Evolutionary conservation across 495 filamentous ascomycete species (phyloP).

Genomic region (Aspergillus nidulans): DNA sequence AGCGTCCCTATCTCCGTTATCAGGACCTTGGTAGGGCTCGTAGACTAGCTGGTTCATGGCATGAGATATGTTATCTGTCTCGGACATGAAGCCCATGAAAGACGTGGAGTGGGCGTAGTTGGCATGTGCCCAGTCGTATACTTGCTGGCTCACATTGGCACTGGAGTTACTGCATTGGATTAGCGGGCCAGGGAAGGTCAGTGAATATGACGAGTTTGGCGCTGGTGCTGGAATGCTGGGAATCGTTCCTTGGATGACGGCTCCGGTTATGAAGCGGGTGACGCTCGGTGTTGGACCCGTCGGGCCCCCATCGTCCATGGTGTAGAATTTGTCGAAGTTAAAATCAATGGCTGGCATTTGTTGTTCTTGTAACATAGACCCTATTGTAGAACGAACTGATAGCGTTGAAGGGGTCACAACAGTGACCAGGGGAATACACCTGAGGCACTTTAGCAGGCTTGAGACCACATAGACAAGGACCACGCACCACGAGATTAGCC

Average conservation of each 20-base stretch:
- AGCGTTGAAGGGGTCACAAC: constrained; percentile 1
- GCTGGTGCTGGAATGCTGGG: neutral
- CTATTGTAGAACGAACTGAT: neutral
- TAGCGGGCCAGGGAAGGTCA: neutral
- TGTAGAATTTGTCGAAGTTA: neutral
- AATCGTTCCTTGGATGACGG: neutral
- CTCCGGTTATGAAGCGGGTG: neutral
- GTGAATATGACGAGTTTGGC: constrained; percentile 1
- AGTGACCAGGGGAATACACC: constrained; percentile 1
- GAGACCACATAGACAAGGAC: neutral
- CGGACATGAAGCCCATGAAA: neutral
- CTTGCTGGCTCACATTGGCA: neutral
- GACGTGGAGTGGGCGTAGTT: neutral
- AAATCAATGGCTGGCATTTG: neutral
- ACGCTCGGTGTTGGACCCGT: neutral
- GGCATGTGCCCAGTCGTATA: neutral
- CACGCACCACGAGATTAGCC: neutral
- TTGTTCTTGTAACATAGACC: neutral
- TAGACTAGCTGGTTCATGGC: neutral
- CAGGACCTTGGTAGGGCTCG: neutral
- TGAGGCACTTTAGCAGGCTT: neutral
- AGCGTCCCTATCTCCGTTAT: neutral
- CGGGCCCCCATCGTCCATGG: neutral
- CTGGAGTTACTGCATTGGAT: neutral
- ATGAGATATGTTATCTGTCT: neutral